phyloP scores from a whole-genome alignment of 164 flowering plant species.

The Macadamia integrifolia region DNA sequence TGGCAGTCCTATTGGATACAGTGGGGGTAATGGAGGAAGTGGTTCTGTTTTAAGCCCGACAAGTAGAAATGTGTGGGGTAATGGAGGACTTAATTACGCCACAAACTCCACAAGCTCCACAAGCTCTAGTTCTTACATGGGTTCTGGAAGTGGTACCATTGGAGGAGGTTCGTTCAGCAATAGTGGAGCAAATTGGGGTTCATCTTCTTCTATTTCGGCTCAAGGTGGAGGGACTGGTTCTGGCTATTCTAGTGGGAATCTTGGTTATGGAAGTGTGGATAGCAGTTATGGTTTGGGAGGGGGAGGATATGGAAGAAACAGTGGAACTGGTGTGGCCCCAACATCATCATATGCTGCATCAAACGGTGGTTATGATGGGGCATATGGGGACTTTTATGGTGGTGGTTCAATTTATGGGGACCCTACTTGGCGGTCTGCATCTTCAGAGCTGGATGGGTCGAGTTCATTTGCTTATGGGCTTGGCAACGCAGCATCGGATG shows the following conservation, averaged over 20 bases:
- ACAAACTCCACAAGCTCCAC: constrained; percentile 33
- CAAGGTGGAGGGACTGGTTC: constrained; percentile 39
- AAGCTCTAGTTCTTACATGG: constrained; percentile 31
- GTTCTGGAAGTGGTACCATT: constrained; percentile 42
- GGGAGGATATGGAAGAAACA: constrained; percentile 51
- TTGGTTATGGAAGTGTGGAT: constrained; percentile 35
- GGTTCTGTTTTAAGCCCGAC: constrained; percentile 37
- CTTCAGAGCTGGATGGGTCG: constrained; percentile 51
- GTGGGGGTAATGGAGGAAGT: constrained; percentile 40
- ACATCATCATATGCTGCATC: constrained; percentile 35
- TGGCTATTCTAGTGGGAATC: constrained; percentile 19
- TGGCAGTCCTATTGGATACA: constrained; percentile 36
- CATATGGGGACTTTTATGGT: constrained; percentile 38
- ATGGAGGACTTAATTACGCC: constrained; percentile 30
- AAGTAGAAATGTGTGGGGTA: constrained; percentile 60
- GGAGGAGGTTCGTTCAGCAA: constrained; percentile 39
- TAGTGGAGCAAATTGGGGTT: constrained; percentile 55
- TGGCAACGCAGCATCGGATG: constrained; percentile 49
- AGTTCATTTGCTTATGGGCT: constrained; percentile 62
- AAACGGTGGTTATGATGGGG: constrained; percentile 46
- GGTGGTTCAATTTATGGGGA: constrained; percentile 51
- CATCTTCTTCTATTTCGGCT: constrained; percentile 30
- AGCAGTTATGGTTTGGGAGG: constrained; percentile 36
- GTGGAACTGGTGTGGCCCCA: constrained; percentile 24
- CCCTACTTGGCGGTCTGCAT: constrained; percentile 56